Percentiles rank a stretch among this genome's conserved stretches.
phyloP scores from a whole-genome alignment of 1,284 basidiomycete genomes.

The Athelia sp. region DNA sequence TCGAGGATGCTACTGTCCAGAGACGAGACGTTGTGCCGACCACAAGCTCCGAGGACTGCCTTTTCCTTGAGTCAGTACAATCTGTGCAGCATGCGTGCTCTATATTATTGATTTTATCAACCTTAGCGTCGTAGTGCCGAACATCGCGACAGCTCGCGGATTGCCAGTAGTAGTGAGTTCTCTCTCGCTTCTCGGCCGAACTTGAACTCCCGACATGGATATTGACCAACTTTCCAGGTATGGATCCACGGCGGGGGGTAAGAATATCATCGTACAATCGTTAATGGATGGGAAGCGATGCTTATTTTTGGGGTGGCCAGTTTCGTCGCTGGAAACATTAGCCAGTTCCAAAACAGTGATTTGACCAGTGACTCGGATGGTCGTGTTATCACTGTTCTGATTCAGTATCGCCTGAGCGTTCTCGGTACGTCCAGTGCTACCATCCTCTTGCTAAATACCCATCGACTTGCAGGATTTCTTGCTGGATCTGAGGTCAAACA shows the following conservation, averaged over 20 bases:
- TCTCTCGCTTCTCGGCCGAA: no score
- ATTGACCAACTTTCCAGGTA: no score
- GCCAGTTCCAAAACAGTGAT: conserved; percentile 30
- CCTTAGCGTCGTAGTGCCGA: not conserved
- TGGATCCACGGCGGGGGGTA: conserved; percentile 37
- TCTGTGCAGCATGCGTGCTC: conserved; percentile 4
- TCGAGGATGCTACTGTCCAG: not conserved
- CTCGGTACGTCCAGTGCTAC: conserved; percentile 27
- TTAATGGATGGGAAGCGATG: not conserved
- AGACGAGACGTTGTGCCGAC: conserved; percentile 3
- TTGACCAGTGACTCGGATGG: conserved; percentile 18
- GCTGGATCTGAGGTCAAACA: conserved; percentile 19
- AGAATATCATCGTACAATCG: not conserved
- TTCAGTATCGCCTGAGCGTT: conserved; percentile 38
- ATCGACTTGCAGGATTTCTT: not conserved
- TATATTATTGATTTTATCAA: not conserved
- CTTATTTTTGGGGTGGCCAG: conserved; percentile 17
- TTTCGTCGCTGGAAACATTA: conserved; percentile 23
- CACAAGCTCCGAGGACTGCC: conserved; percentile 16
- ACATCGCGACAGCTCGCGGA: not conserved
- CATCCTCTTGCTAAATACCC: not conserved
- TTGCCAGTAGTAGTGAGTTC: conserved; percentile 30
- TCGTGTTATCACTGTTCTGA: conserved; percentile 27
- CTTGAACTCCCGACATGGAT: no score
- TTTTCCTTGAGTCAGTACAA: conserved; percentile 20